phyloP scores from a whole-genome alignment of 176 grass and related monocot genomes.

The Oryza longistaminata region DNA sequence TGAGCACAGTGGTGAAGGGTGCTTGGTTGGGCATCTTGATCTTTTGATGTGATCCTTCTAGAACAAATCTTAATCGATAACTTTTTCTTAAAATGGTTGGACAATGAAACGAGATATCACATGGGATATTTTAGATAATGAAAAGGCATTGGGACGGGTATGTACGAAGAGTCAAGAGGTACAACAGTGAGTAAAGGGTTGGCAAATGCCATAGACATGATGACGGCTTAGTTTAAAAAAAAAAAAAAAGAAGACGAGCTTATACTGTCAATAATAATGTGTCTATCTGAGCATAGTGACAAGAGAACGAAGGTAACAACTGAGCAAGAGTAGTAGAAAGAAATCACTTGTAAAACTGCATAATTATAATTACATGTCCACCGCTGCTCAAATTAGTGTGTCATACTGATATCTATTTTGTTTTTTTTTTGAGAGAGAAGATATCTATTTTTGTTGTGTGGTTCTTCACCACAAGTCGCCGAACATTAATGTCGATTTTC shows the following conservation, averaged over 20 bases:
- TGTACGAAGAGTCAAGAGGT: neutral
- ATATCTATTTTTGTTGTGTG: neutral
- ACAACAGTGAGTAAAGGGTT: neutral
- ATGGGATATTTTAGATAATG: neutral
- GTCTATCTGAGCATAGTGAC: neutral
- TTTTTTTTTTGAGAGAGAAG: too few species aligned
- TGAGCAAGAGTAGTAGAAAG: neutral
- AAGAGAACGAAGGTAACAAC: too few species aligned
- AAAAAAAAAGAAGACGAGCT: neutral
- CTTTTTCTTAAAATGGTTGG: neutral
- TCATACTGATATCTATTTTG: neutral
- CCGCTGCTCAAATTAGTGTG: neutral
- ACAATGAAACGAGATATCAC: neutral
- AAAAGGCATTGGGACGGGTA: neutral
- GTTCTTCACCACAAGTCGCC: neutral
- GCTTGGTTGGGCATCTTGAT: constrained; percentile 10
- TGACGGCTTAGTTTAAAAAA: too few species aligned
- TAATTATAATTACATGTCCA: neutral
- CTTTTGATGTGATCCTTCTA: constrained; percentile 6
- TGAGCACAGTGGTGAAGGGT: neutral
- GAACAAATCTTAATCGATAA: neutral
- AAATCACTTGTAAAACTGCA: too few species aligned
- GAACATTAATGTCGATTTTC: neutral
- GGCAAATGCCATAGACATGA: neutral
- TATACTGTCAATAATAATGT: neutral